Conservation (phyloP, 352 stramenopile genomes). For the Globisporangium carolinianum region DNA sequence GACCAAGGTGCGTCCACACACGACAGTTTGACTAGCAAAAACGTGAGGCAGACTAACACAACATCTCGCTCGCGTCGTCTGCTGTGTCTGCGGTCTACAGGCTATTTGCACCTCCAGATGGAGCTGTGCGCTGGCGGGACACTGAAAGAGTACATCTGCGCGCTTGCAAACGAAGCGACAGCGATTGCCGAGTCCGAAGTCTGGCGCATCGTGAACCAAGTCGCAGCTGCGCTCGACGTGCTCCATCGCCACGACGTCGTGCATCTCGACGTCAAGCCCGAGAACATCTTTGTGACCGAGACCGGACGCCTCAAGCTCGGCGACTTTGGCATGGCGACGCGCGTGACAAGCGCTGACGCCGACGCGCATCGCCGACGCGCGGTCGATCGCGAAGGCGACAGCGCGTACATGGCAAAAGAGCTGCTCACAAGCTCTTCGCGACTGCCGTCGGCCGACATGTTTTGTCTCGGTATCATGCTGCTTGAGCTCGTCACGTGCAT, state of each 20-base stretch:
- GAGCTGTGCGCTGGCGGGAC: constrained; percentile 90
- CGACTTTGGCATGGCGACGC: constrained; percentile 91
- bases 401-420: constrained; percentile 88
- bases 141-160: constrained; percentile 62
- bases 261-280: constrained; percentile 95
- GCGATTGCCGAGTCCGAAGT: constrained; percentile 44
- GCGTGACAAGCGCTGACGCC: constrained; percentile 26
- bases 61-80: neutral
- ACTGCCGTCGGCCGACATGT: constrained; percentile 89
- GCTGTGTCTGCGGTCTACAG: constrained; percentile 14
- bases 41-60: no score
- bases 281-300: constrained; percentile 91
- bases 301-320: constrained; percentile 74
- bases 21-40: no score
- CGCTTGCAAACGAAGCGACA: constrained; percentile 13
- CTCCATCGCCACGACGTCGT: constrained; percentile 89
- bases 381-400: constrained; percentile 86
- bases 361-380: constrained; percentile 25
- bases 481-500: constrained; percentile 44
- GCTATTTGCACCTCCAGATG: constrained; percentile 91
- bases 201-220: constrained; percentile 73
- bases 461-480: constrained; percentile 87
- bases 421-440: constrained; percentile 66
- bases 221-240: constrained; percentile 74
- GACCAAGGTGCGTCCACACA: constrained; percentile 58